Evolutionary conservation across 23 red algal species (phyloP), one percentile per base, ranked within the genome.

Genomic region (Gracilaria caudata): DNA sequence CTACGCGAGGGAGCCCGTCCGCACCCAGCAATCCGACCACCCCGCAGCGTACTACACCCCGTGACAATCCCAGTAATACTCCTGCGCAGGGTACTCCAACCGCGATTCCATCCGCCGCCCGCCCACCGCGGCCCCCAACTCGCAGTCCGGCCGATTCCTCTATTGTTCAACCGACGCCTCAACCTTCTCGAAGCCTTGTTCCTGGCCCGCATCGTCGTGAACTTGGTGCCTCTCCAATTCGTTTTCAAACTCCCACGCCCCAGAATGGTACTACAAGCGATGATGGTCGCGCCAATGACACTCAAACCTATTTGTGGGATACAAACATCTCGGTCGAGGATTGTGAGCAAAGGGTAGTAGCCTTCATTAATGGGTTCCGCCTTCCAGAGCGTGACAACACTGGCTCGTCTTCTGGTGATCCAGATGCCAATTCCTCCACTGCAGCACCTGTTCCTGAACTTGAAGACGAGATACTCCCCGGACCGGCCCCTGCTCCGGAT

Each of bases 321-420:
- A 94, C 92, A 21, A 88, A 78, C 51, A 82, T 94, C 40, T 76
- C 76, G n/a, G 53, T 89, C 12, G 92, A 94, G 16, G 92, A 94
- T 70, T 84, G 64, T 29, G 73, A 93, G 40, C 64, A 72, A 19
- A 44, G 87, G 20, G 77, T 98, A 19, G 65, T 80, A 41, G 56
- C 45, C 30, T 98, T 98, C 49, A 45, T 92, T 16, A 61, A 37
- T 21, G 47, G 23, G 3, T 94, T 84, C 74, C 61, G 76, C 21
- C 41, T 72, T 23, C 46, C 40, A 5, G 33, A 58, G 28, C 9
- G 21, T 35, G 3, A 41, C 24, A 26, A 37, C 23, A 26, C 46
- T 28, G 55, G 12, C 9, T 9, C 37, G 26, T 24, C 70, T 46
- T 19, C 35, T 7, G 33, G 39, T 26, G 40, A 38, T 25, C 46